Conservation (phyloP, 306 rosid species). For the Medicago lupulina region DNA sequence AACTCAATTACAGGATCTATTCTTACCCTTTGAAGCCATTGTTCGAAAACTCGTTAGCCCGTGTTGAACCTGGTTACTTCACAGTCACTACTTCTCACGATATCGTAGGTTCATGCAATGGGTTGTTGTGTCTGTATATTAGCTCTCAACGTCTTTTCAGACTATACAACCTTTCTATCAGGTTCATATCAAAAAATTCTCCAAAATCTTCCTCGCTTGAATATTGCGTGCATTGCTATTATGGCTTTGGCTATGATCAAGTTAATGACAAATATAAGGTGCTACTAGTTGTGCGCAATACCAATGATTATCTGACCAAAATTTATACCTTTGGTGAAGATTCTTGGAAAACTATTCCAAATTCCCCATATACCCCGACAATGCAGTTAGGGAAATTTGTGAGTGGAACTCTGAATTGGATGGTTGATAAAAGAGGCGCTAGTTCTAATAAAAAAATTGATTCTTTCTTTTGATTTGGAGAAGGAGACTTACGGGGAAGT, state of each 20-base stretch:
- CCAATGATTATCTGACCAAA: not conserved
- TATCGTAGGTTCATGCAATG: constrained; percentile 34
- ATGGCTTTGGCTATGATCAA: constrained; percentile 25
- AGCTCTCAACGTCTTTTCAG: not conserved
- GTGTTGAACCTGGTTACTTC: not conserved
- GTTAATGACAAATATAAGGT: constrained; percentile 34
- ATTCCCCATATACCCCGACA: no score
- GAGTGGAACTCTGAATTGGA: constrained; percentile 15
- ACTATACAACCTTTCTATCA: constrained; percentile 36
- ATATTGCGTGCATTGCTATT: no score
- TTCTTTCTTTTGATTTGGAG: not conserved
- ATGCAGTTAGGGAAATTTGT: no score
- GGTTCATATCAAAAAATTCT: not conserved
- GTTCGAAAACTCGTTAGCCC: not conserved
- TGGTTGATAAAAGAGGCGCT: not conserved
- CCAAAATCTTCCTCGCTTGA: not conserved
- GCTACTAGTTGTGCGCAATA: not conserved
- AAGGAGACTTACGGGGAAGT: not conserved
- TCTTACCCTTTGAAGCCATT: not conserved
- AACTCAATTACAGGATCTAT: no score
- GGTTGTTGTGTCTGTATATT: constrained; percentile 23
- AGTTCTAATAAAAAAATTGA: not conserved
- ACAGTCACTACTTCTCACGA: not conserved
- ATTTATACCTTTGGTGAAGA: constrained; percentile 19
- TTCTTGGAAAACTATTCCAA: not conserved